These are phyloP conservation scores for Fusarium aywerte DNA, from an alignment of 2,329 filamentous ascomycete species.

Conservation along the genomic window DNA sequence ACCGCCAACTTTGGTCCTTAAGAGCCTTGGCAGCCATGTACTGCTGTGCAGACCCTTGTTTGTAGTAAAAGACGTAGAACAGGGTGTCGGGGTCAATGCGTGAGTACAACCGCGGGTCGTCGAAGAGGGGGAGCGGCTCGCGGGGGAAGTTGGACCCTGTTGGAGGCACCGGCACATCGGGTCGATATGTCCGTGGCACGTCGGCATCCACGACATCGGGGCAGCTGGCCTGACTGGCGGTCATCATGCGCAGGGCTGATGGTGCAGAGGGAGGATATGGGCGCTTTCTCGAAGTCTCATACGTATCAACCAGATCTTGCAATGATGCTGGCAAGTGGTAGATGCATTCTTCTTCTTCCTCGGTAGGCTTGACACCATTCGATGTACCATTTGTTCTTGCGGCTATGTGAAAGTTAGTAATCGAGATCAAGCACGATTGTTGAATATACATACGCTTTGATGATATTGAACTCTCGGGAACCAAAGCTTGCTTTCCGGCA, in stretches of 20 bases:
- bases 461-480: slow-evolving; percentile 56
- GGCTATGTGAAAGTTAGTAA: slow-evolving; percentile 43
- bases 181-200: slow-evolving; percentile 83
- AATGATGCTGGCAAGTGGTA: slow-evolving; percentile 92
- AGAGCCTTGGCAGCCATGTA: slow-evolving; percentile 95
- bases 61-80: slow-evolving; percentile 99
- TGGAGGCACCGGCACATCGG: slow-evolving; percentile 79
- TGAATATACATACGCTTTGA: slow-evolving; percentile 55
- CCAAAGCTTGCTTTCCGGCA: slow-evolving; percentile 57
- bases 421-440: not conserved
- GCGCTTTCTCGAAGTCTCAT: slow-evolving; percentile 82
- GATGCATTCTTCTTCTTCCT: slow-evolving; percentile 78
- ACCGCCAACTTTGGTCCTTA: slow-evolving; percentile 98
- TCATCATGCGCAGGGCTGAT: slow-evolving; percentile 78
- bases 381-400: slow-evolving; percentile 62
- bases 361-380: slow-evolving; percentile 62
- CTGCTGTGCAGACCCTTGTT: slow-evolving; percentile 94
- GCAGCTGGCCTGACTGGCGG: slow-evolving; percentile 76
- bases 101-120: slow-evolving; percentile 87
- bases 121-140: slow-evolving; percentile 90
- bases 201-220: slow-evolving; percentile 84
- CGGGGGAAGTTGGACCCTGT: slow-evolving; percentile 89
- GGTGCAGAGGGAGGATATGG: slow-evolving; percentile 70
- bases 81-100: slow-evolving; percentile 94
- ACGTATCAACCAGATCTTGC: slow-evolving; percentile 90